Conservation (phyloP, 257 asterid species). For the Hygrophila difformis region DNA sequence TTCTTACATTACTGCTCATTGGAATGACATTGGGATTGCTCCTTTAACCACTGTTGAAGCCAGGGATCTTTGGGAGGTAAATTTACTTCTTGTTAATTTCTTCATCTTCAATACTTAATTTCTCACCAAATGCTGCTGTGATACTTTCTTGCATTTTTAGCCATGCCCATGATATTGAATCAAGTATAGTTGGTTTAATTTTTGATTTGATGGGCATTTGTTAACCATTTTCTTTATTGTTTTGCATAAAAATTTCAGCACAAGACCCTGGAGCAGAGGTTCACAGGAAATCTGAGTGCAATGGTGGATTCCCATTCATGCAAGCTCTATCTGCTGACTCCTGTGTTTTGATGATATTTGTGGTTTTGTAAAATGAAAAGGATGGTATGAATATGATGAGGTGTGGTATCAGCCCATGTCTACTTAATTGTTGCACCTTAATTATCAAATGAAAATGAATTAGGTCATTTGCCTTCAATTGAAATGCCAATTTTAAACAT, state of each 20-base stretch:
- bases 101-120: neutral
- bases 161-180: neutral
- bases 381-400: too few relatives aligned
- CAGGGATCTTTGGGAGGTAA: conserved; percentile 87
- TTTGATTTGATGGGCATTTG: conserved; percentile 4
- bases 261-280: conserved; percentile 45
- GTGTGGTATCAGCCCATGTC: too few relatives aligned
- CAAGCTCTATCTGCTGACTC: conserved; percentile 80
- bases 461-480: too few relatives aligned
- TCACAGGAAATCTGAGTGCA: conserved; percentile 55
- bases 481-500: too few relatives aligned
- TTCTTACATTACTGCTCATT: conserved; percentile 40
- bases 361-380: too few relatives aligned
- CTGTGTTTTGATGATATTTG: too few relatives aligned
- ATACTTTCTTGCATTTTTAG: neutral
- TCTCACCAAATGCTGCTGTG: neutral
- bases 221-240: too few relatives aligned
- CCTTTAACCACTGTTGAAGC: conserved; percentile 32
- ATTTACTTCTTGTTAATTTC: neutral
- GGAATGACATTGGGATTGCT: conserved; percentile 83
- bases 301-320: conserved; percentile 57
- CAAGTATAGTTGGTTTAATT: too few relatives aligned
- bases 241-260: too few relatives aligned
- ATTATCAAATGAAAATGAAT: too few relatives aligned
- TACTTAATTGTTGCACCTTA: too few relatives aligned